Conservation (phyloP, 257 asterid species). For the Penstemon newberryi region DNA sequence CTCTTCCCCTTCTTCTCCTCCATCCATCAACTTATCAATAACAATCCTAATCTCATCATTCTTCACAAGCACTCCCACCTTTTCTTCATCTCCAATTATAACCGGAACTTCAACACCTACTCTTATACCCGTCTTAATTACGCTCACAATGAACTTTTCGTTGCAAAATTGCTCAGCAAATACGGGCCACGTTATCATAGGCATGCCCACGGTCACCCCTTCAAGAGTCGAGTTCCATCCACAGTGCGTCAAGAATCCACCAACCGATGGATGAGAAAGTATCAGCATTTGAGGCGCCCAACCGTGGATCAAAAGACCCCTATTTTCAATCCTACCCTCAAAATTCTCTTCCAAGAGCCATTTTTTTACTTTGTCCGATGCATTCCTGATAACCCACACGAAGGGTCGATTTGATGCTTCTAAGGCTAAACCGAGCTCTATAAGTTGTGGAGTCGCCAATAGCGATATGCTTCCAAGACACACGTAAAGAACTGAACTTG, state of each 20-base stretch:
- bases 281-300: conserved; percentile 43
- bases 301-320: conserved; percentile 32
- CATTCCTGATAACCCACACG: conserved; percentile 35
- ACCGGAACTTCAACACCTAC: conserved; percentile 29
- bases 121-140: conserved; percentile 32
- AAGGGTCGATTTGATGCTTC: conserved; percentile 37
- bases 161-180: conserved; percentile 34
- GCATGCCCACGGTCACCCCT: conserved; percentile 32
- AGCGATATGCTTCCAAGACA: conserved; percentile 49
- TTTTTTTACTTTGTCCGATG: conserved; percentile 9
- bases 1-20: no score
- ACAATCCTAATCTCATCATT: no score
- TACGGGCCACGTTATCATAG: conserved; percentile 42
- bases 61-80: no score
- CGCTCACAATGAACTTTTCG: conserved; percentile 29
- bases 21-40: no score
- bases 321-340: conserved; percentile 29
- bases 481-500: conserved; percentile 38
- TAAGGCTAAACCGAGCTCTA: conserved; percentile 46
- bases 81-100: no score
- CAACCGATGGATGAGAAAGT: conserved; percentile 31
- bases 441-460: conserved; percentile 34
- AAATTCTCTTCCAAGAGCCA: conserved; percentile 31
- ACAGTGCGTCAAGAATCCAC: conserved; percentile 42
- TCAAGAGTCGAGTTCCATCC: conserved; percentile 45